Evolutionary conservation across 2,329 filamentous ascomycete genomes (phyloP).

Genomic region (Dactylellina sp.): DNA sequence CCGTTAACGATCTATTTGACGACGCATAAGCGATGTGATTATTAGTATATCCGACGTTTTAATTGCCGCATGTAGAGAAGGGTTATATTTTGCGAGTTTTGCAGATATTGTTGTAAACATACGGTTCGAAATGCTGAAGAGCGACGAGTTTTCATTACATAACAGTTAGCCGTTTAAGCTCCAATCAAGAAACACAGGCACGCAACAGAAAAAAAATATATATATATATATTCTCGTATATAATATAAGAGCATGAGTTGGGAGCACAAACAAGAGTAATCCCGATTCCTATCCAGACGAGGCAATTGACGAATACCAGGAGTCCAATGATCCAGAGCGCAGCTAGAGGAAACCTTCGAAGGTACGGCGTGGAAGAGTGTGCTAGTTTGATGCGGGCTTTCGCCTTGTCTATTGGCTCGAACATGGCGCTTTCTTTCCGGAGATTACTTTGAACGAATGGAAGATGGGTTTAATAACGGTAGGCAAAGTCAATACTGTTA

Average conservation of each 20-base stretch:
- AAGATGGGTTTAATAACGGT: too few relatives aligned
- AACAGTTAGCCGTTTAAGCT: conserved; percentile 30
- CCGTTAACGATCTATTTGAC: conserved; percentile 72
- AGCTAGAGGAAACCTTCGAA: conserved; percentile 61
- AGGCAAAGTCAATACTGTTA: too few relatives aligned
- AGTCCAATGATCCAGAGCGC: conserved; percentile 68
- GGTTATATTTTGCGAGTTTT: neutral
- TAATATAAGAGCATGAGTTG: neutral
- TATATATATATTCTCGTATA: neutral
- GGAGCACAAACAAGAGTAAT: conserved; percentile 63
- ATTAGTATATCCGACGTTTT: too few relatives aligned
- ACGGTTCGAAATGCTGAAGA: conserved; percentile 56
- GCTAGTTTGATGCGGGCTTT: conserved; percentile 22
- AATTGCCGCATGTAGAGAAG: too few relatives aligned
- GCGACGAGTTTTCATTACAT: conserved; percentile 35
- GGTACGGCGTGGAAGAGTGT: conserved; percentile 56
- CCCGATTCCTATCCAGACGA: conserved; percentile 70
- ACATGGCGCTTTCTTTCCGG: neutral
- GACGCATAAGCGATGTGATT: neutral
- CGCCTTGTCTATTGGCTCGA: conserved; percentile 20
- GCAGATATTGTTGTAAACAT: conserved; percentile 3
- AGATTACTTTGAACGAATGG: too few relatives aligned
- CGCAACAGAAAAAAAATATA: neutral
- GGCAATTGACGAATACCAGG: conserved; percentile 67
- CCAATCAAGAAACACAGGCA: too few relatives aligned